Evolutionary conservation across 805 yeast genomes (phyloP).

Genomic region (Hanseniaspora singularis): DNA sequence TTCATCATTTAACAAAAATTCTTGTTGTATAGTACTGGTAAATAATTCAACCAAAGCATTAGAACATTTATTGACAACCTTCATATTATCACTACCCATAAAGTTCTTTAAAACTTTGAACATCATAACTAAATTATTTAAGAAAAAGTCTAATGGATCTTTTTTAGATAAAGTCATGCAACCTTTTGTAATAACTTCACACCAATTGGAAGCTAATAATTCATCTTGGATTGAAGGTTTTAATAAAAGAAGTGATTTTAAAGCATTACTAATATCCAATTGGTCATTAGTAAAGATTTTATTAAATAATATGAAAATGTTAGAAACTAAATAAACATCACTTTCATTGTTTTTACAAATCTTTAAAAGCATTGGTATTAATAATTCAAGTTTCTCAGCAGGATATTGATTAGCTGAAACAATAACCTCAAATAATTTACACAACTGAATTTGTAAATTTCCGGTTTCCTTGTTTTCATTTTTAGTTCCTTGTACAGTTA

Average conservation of each 20-base stretch:
- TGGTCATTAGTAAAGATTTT: constrained; percentile 43
- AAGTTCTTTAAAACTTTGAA: constrained; percentile 40
- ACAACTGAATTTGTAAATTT: constrained; percentile 54
- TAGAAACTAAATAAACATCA: constrained; percentile 54
- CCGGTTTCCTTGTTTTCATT: constrained; percentile 36
- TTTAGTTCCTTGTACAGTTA: constrained; percentile 34
- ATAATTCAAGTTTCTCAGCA: constrained; percentile 45
- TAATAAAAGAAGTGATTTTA: constrained; percentile 62
- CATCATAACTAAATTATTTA: constrained; percentile 23
- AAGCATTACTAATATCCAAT: constrained; percentile 42
- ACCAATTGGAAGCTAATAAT: constrained; percentile 87
- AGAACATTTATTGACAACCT: constrained; percentile 61
- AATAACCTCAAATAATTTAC: constrained; percentile 64
- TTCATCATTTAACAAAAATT: constrained; percentile 40
- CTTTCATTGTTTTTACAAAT: constrained; percentile 46
- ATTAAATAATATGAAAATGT: constrained; percentile 75
- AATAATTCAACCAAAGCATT: constrained; percentile 58
- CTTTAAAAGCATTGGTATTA: constrained; percentile 66
- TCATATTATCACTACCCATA: constrained; percentile 51
- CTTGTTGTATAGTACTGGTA: constrained; percentile 43
- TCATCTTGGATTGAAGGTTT: constrained; percentile 74
- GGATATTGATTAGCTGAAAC: constrained; percentile 80
- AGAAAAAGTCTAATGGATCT: constrained; percentile 46
- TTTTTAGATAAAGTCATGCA: constrained; percentile 40
- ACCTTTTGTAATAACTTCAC: constrained; percentile 85